Evolutionary conservation across 495 filamentous ascomycete genomes (phyloP).

Genomic region (Pyrenula aspistea): DNA sequence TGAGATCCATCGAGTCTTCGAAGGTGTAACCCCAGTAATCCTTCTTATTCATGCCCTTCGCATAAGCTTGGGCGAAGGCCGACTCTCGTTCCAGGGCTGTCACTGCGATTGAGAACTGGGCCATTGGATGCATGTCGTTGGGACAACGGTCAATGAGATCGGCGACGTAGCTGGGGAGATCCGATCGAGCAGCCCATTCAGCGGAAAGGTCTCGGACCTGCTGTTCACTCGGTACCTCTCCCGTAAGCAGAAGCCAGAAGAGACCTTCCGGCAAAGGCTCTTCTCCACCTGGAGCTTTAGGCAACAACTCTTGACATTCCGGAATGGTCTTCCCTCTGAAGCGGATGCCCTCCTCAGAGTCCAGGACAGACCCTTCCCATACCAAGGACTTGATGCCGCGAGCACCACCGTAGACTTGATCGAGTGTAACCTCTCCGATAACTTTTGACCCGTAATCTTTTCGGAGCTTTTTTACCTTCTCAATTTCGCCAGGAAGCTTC

Average conservation of each 20-base stretch:
- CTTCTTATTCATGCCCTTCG: constrained; percentile 96
- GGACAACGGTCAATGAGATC: constrained; percentile 99
- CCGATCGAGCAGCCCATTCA: constrained; percentile 96
- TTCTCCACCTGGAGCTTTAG: constrained; percentile 88
- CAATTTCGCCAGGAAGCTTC: constrained; percentile 86
- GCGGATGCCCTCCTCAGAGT: constrained; percentile 96
- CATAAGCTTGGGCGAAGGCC: constrained; percentile 92
- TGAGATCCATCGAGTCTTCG: constrained; percentile 99
- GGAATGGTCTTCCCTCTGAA: constrained; percentile 98
- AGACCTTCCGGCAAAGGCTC: constrained; percentile 98
- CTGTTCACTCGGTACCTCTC: constrained; percentile 91
- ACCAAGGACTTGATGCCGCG: constrained; percentile 97
- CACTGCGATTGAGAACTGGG: constrained; percentile 95
- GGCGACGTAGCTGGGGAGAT: constrained; percentile 91
- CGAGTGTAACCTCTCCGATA: constrained; percentile 93
- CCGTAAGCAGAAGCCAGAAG: constrained; percentile 98
- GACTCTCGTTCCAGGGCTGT: constrained; percentile 98
- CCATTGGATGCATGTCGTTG: constrained; percentile 97
- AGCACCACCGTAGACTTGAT: constrained; percentile 98
- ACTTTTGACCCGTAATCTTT: constrained; percentile 93
- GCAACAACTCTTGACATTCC: constrained; percentile 93
- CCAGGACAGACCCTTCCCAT: constrained; percentile 98
- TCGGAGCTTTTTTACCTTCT: constrained; percentile 95
- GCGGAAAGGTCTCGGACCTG: constrained; percentile 95
- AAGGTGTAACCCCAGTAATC: constrained; percentile 99